Conservation (phyloP, 495 filamentous ascomycete species). For the Podospora appendiculata region DNA sequence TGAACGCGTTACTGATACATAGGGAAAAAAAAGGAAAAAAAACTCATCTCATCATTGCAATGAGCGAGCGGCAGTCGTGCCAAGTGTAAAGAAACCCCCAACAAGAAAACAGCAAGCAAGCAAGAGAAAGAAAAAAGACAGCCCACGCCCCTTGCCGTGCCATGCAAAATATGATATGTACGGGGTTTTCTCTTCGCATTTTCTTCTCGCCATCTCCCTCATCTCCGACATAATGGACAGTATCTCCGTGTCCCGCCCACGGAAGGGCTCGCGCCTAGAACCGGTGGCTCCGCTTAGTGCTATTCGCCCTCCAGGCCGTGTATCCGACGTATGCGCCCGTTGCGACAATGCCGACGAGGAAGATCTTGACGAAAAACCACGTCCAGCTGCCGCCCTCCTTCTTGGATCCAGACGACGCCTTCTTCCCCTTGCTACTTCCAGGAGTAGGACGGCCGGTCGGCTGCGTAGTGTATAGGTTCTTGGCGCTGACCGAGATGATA, state of each 20-base stretch:
- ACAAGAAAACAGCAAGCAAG: background rate
- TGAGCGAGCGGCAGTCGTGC: background rate
- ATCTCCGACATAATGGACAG: background rate
- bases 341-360: conserved; percentile 64
- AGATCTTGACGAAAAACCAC: conserved; percentile 85
- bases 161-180: conserved; percentile 5
- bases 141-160: conserved; percentile 5
- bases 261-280: conserved; percentile 48
- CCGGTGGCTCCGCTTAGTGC: conserved; percentile 63
- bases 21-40: background rate
- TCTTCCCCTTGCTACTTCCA: conserved; percentile 32
- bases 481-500: conserved; percentile 78
- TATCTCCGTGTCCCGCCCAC: background rate
- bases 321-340: conserved; percentile 76
- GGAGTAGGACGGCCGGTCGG: conserved; percentile 34
- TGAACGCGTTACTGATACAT: conserved; percentile 8
- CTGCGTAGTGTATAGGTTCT: conserved; percentile 74
- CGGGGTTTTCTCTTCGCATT: background rate
- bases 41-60: background rate
- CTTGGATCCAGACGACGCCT: conserved; percentile 9
- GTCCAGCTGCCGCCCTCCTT: conserved; percentile 64
- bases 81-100: background rate
- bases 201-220: background rate
- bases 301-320: conserved; percentile 65
- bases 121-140: background rate